Percentiles rank a stretch among this genome's conserved stretches.
Conservation (phyloP, 2,329 filamentous ascomycete species). For the Aspergillus sp. region DNA sequence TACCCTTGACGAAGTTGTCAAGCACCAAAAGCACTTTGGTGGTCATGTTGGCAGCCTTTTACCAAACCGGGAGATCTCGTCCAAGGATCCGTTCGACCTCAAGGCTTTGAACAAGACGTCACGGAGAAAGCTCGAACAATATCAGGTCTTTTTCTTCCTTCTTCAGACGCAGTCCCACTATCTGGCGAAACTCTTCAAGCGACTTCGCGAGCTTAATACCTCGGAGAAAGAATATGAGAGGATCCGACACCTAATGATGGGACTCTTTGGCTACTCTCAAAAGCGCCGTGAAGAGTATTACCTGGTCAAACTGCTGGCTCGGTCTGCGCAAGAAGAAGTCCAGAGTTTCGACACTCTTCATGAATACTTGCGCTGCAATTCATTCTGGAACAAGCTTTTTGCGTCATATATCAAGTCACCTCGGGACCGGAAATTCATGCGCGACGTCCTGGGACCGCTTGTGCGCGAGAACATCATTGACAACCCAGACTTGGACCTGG, state of each 20-base stretch:
- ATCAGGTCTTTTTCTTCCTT: constrained; percentile 96
- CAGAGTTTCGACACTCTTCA: constrained; percentile 70
- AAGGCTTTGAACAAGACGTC: constrained; percentile 98
- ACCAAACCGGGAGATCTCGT: constrained; percentile 83
- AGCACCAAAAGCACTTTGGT: constrained; percentile 94
- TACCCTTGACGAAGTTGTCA: constrained; percentile 93
- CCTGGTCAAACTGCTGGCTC: constrained; percentile 79
- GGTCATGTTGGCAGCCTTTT: constrained; percentile 82
- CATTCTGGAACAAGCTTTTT: constrained; percentile 88
- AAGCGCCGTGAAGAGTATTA: constrained; percentile 97
- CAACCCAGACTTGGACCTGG: constrained; percentile 83
- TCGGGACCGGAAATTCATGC: constrained; percentile 85
- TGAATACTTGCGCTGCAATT: constrained; percentile 85
- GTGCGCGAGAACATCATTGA: constrained; percentile 92
- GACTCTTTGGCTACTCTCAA: constrained; percentile 93
- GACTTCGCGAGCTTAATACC: constrained; percentile 77
- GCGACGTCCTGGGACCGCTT: constrained; percentile 78
- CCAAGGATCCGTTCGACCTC: constrained; percentile 89
- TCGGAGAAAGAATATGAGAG: constrained; percentile 90
- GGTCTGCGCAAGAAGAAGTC: constrained; percentile 82
- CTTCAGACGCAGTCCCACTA: constrained; percentile 97
- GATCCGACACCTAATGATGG: constrained; percentile 92
- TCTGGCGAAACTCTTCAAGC: constrained; percentile 81
- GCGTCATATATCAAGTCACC: constrained; percentile 87
- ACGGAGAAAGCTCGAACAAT: constrained; percentile 89